Conservation (phyloP, 139 green algal genomes). For the Ettlia oleoabundans region DNA sequence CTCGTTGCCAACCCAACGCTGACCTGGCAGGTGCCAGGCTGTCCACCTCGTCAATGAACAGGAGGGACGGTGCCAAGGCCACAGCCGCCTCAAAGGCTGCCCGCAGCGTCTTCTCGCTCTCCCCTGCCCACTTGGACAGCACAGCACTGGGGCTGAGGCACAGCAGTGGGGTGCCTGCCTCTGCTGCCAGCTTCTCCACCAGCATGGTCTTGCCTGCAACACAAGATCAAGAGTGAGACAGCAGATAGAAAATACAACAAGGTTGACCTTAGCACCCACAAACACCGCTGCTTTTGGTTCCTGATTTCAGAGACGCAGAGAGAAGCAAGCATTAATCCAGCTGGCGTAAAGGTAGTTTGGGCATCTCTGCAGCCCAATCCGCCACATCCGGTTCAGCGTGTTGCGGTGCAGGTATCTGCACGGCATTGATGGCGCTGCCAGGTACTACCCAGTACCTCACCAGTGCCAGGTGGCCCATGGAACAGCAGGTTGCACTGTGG, state of each 20-base stretch:
- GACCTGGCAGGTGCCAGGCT: conserved; percentile 48
- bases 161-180: conserved; percentile 61
- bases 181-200: conserved; percentile 69
- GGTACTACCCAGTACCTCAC: conserved; percentile 40
- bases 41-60: conserved; percentile 78
- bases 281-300: too few relatives aligned
- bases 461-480: conserved; percentile 64
- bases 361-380: too few relatives aligned
- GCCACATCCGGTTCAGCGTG: too few relatives aligned
- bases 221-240: too few relatives aligned
- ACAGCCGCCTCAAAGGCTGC: conserved; percentile 59
- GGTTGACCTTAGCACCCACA: too few relatives aligned
- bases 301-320: too few relatives aligned
- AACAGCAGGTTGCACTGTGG: conserved; percentile 64
- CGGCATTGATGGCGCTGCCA: background rate
- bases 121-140: conserved; percentile 69
- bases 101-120: conserved; percentile 65
- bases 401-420: too few relatives aligned
- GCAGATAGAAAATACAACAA: too few relatives aligned
- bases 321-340: too few relatives aligned
- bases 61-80: conserved; percentile 52
- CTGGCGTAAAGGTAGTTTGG: too few relatives aligned
- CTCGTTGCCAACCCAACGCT: background rate
- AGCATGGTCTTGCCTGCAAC: conserved; percentile 69
- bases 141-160: conserved; percentile 56